These are phyloP conservation scores for Suillus variegatus DNA, from an alignment of 768 basidiomycete genomes.

Conservation along the genomic window DNA sequence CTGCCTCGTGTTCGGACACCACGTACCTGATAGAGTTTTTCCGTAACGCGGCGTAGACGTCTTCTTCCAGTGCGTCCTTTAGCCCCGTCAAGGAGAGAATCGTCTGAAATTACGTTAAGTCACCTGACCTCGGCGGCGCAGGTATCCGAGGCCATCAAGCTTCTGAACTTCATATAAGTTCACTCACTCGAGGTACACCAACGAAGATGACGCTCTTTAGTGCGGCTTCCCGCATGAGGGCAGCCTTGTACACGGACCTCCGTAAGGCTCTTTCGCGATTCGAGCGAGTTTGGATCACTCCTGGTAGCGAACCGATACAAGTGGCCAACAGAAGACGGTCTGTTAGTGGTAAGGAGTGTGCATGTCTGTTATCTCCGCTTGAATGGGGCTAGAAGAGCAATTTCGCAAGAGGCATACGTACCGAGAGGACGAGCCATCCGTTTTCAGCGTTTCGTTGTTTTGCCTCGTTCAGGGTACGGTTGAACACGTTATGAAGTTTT, in stretches of 20 bases:
- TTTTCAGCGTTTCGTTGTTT: conserved; percentile 63
- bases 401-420: conserved; percentile 35
- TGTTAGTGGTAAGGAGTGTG: conserved; percentile 79
- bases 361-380: conserved; percentile 62
- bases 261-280: conserved; percentile 45
- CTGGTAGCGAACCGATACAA: conserved; percentile 79
- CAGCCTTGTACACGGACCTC: conserved; percentile 70
- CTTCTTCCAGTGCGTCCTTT: conserved; percentile 75
- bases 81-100: conserved; percentile 82
- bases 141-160: conserved; percentile 6
- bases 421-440: conserved; percentile 82
- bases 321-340: conserved; percentile 75
- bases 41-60: conserved; percentile 73
- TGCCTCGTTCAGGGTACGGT: conserved; percentile 67
- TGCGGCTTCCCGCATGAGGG: conserved; percentile 86
- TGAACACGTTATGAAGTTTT: conserved; percentile 56
- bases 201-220: conserved; percentile 90
- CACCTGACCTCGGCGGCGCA: conserved; percentile 6
- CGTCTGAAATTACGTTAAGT: conserved; percentile 46
- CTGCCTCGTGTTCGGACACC: conserved; percentile 14
- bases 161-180: conserved; percentile 7
- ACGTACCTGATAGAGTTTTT: conserved; percentile 66
- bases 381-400: conserved; percentile 27
- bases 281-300: conserved; percentile 39
- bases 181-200: conserved; percentile 78